These are phyloP conservation scores for Hirschioporus abietinus DNA, from an alignment of 768 basidiomycete genomes.

Conservation along the genomic window DNA sequence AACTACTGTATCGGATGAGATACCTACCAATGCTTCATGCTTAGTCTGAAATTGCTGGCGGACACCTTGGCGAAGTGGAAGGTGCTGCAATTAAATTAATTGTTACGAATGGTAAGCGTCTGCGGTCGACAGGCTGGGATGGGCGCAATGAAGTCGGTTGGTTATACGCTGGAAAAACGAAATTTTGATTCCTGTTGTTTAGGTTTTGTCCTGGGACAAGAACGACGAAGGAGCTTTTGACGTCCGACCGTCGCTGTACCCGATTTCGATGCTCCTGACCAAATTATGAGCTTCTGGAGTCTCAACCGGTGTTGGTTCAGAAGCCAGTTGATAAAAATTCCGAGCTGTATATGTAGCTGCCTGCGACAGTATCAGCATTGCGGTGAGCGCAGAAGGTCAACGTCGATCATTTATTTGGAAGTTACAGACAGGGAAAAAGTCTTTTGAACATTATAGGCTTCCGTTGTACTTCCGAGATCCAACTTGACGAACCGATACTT, in stretches of 20 bases:
- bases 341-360: constrained; percentile 35
- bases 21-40: constrained; percentile 34
- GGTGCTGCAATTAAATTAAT: constrained; percentile 34
- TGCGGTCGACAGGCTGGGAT: constrained; percentile 35
- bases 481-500: no score
- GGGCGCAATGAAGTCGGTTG: constrained; percentile 21
- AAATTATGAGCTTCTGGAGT: constrained; percentile 31
- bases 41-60: constrained; percentile 33
- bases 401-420: constrained; percentile 39
- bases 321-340: constrained; percentile 32
- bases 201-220: constrained; percentile 22
- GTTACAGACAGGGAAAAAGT: no score
- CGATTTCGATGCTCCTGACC: constrained; percentile 25
- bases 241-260: constrained; percentile 26
- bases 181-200: constrained; percentile 7
- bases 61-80: constrained; percentile 20
- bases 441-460: no score
- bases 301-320: constrained; percentile 28
- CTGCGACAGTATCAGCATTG: constrained; percentile 38
- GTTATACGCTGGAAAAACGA: no score
- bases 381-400: constrained; percentile 33
- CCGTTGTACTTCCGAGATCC: no score
- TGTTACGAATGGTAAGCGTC: constrained; percentile 42
- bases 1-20: constrained; percentile 30
- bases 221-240: constrained; percentile 35